Evolutionary conservation across 2,329 filamentous ascomycete species (phyloP), one percentile per base, ranked within the genome.

Genomic region (Dichotomopilus funicola): DNA sequence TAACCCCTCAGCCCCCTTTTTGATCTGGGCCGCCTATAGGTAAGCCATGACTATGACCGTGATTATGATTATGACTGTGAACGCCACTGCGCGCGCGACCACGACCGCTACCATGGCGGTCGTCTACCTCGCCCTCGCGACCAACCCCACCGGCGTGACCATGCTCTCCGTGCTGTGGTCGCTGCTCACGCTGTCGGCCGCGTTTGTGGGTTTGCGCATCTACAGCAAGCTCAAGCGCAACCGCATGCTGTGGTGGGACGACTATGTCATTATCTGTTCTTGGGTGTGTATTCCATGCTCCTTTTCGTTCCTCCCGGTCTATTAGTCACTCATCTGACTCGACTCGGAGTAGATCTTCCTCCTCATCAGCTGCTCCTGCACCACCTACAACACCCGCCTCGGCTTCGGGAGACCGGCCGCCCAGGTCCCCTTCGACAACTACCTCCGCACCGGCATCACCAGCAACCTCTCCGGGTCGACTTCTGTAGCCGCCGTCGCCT

Each of bases 181-280:
- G 4, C 48, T 62, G 48, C 53, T 47, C 9, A 27, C 42, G 7
- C n/a, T 56, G 2, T 44, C 60, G 0, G 38, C 6, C 5, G 13
- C 56, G 33, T 61, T 62, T 37, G 47, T 64, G 3, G 58, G 46
- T 5, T 56, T 64, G 4, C 59, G 63, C 19, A 33, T 61, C 38
- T 63, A 64, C 52, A 64, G 63, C 57, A 69, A 69, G 49, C 27
- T 62, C 19, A 38, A 56, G 4, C 63, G 64, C 44, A 59, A 61
- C 6, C 55, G 65, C 1, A 53, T 57, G 7, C 36, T 71, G 6
- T 68, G 67, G 66, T 66, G 65, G 64, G 68, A 70, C 53, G 68
- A 70, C 51, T 61, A 65, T 49, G 54, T 68, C 31, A 61, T 70
- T 27, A 54, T 65, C 8, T 55, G 49, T 1, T 61, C 68, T 1